These are phyloP conservation scores for Vigna mungo DNA, from an alignment of 306 rosid genomes.

Conservation along the genomic window DNA sequence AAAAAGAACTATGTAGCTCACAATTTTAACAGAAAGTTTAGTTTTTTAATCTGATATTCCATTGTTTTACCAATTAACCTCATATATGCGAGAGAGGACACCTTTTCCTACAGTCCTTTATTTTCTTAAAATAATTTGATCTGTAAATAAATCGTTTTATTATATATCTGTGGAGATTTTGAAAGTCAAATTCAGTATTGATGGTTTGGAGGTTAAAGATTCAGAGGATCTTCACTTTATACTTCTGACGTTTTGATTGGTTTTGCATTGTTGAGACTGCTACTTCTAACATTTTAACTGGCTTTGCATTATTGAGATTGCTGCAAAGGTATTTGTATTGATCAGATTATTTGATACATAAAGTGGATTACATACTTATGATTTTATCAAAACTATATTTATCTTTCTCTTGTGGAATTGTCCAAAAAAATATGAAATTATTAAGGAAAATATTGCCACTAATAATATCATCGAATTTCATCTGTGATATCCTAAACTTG, in stretches of 20 bases:
- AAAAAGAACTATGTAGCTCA: not conserved
- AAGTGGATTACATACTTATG: not conserved
- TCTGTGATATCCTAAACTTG: not conserved
- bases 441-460: conserved; percentile 51
- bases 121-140: conserved; percentile 1
- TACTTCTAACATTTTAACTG: not conserved
- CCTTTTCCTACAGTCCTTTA: not conserved
- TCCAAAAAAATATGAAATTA: conserved; percentile 59
- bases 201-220: not conserved
- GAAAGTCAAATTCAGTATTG: not conserved
- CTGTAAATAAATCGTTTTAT: not conserved
- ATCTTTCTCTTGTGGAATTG: conserved; percentile 33
- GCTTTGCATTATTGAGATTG: not conserved
- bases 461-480: conserved; percentile 57
- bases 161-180: not conserved
- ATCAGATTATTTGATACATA: not conserved
- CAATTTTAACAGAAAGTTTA: not conserved
- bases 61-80: not conserved
- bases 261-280: conserved; percentile 1
- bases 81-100: not conserved
- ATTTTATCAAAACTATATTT: not conserved
- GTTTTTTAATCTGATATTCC: not conserved
- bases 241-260: not conserved
- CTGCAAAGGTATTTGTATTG: not conserved
- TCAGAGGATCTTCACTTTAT: not conserved